phyloP scores from a whole-genome alignment of 148 eudicot genomes.

The Beta vulgaris region DNA sequence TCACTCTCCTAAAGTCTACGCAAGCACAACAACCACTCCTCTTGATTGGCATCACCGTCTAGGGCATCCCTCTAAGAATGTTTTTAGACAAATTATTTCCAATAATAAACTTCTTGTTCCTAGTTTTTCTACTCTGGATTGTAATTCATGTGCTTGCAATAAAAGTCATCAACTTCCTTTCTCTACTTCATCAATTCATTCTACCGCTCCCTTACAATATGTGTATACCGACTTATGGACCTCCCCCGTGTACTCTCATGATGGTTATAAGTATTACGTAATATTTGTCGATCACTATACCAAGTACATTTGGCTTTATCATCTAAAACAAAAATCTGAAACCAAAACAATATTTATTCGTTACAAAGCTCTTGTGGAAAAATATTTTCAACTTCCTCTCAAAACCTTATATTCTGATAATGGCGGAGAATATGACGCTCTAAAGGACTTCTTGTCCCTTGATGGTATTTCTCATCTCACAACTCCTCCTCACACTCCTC shows the following conservation, averaged over 20 bases:
- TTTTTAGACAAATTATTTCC: neutral
- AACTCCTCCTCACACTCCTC: slow-evolving; percentile 7
- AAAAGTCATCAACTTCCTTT: slow-evolving; percentile 8
- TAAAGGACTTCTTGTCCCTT: neutral
- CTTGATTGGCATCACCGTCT: slow-evolving; percentile 2
- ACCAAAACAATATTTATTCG: neutral
- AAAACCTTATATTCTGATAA: neutral
- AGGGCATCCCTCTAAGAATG: neutral
- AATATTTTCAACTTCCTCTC: neutral
- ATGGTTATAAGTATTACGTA: no score
- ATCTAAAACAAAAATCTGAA: neutral
- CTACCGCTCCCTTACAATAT: neutral
- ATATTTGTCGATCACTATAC: no score
- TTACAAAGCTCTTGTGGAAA: neutral
- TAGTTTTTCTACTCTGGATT: neutral
- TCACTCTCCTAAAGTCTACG: neutral
- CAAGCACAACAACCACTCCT: neutral
- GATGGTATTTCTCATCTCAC: slow-evolving; percentile 1
- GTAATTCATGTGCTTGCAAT: neutral
- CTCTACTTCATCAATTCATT: neutral
- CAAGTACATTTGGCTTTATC: slow-evolving; percentile 7
- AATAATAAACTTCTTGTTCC: neutral
- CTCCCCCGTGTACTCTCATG: no score
- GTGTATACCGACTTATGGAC: no score
- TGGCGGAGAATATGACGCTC: neutral